phyloP scores from a whole-genome alignment of 495 filamentous ascomycete genomes.

The Aspergillus kassunensis region DNA sequence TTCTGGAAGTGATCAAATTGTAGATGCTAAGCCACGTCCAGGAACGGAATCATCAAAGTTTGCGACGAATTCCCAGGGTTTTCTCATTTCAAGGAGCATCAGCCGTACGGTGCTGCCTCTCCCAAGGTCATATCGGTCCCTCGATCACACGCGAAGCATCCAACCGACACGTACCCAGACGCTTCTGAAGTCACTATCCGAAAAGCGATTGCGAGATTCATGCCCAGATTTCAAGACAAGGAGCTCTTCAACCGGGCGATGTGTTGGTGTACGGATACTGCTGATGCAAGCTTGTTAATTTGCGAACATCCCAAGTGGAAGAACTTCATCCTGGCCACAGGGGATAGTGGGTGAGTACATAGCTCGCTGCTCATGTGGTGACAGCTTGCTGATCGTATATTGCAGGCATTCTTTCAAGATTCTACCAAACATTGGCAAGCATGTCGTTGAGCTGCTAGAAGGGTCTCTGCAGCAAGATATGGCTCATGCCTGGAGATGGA shows the following conservation, averaged over 20 bases:
- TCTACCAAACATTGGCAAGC: conserved; percentile 1
- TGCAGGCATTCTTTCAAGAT: background rate
- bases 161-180: background rate
- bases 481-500: background rate
- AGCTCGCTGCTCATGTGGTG: background rate
- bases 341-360: background rate
- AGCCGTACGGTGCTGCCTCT: background rate
- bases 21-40: background rate
- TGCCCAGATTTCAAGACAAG: background rate
- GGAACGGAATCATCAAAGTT: conserved; percentile 5
- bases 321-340: background rate
- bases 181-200: background rate
- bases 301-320: conserved; percentile 4
- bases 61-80: conserved; percentile 6
- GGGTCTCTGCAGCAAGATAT: background rate
- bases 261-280: conserved; percentile 6
- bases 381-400: background rate
- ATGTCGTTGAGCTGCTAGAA: conserved; percentile 1
- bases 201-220: background rate
- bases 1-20: background rate
- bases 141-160: background rate
- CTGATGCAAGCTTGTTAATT: background rate
- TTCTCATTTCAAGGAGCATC: background rate
- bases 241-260: background rate
- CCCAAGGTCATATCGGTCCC: background rate